A percentile compares a stretch with the other conserved stretches of the same genome.
These are phyloP conservation scores for Abrus precatorius DNA, from an alignment of 306 rosid genomes.

Conservation along the genomic window DNA sequence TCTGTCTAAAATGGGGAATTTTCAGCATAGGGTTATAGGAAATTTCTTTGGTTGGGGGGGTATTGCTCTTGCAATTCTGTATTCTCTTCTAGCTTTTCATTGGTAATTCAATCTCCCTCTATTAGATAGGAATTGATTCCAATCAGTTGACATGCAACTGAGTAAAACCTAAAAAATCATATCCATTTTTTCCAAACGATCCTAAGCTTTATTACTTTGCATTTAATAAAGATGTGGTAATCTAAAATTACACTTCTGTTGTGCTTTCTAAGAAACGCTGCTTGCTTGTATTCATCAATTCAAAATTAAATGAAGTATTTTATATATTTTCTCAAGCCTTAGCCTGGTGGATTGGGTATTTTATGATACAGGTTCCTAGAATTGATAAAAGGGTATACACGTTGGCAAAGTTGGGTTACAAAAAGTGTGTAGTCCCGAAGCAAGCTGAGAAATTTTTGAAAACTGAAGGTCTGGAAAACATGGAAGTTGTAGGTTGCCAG, in stretches of 20 bases:
- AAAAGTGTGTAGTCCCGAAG: constrained; percentile 73
- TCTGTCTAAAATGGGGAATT: constrained; percentile 20
- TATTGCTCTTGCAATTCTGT: constrained; percentile 5
- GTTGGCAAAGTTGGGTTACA: constrained; percentile 83
- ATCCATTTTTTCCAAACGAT: not conserved
- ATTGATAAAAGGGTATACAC: constrained; percentile 85
- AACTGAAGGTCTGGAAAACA: constrained; percentile 50
- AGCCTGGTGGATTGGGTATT: constrained; percentile 14
- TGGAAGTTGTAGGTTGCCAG: constrained; percentile 69
- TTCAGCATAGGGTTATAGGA: not conserved
- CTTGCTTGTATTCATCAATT: constrained; percentile 12
- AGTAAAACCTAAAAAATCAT: constrained; percentile 21
- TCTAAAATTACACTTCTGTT: constrained; percentile 1
- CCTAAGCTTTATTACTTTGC: constrained; percentile 20
- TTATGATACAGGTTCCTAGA: constrained; percentile 71
- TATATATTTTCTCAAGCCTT: constrained; percentile 17
- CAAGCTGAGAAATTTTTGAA: constrained; percentile 63
- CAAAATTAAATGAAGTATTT: constrained; percentile 25
- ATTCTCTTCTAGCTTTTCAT: not conserved
- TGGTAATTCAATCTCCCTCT: not conserved
- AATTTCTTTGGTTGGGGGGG: not conserved
- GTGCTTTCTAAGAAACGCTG: not conserved
- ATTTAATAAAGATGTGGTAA: constrained; percentile 27
- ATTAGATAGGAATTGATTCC: constrained; percentile 3
- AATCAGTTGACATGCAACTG: not conserved